Evolutionary conservation across 2,329 filamentous ascomycete species (phyloP).

Genomic region (Xylariaceae sp.): DNA sequence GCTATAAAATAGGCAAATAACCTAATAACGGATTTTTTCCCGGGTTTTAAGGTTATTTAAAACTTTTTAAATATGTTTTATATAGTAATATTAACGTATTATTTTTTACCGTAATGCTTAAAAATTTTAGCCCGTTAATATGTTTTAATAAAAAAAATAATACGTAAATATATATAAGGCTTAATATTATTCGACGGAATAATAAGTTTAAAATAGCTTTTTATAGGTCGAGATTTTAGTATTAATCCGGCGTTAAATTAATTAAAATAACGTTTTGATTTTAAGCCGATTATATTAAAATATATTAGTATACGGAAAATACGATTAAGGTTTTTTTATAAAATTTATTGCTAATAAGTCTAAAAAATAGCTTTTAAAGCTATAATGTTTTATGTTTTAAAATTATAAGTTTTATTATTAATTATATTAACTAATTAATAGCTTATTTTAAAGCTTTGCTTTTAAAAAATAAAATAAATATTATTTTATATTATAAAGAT

Average conservation of each 20-base stretch:
- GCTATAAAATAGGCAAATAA: not conserved
- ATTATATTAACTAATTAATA: not conserved
- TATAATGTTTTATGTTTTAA: not conserved
- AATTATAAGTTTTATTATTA: not conserved
- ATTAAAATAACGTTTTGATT: not conserved
- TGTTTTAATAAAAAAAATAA: not conserved
- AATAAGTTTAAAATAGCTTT: not conserved
- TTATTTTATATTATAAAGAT: not conserved
- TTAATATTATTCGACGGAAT: not conserved
- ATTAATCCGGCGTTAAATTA: not conserved
- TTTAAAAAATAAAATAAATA: not conserved
- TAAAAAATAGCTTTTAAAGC: not conserved
- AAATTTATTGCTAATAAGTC: not conserved
- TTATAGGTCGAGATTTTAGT: not conserved
- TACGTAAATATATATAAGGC: not conserved
- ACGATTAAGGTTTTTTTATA: not conserved
- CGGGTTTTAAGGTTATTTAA: not conserved
- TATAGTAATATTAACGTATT: not conserved
- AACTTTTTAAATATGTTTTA: not conserved
- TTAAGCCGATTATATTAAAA: not conserved
- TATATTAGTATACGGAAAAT: not conserved
- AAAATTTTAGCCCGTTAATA: not conserved
- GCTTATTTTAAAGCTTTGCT: not conserved
- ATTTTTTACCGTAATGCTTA: not conserved
- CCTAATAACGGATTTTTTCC: not conserved